Conservation (phyloP, 2,329 filamentous ascomycete genomes). For the Aspergillus persii region DNA sequence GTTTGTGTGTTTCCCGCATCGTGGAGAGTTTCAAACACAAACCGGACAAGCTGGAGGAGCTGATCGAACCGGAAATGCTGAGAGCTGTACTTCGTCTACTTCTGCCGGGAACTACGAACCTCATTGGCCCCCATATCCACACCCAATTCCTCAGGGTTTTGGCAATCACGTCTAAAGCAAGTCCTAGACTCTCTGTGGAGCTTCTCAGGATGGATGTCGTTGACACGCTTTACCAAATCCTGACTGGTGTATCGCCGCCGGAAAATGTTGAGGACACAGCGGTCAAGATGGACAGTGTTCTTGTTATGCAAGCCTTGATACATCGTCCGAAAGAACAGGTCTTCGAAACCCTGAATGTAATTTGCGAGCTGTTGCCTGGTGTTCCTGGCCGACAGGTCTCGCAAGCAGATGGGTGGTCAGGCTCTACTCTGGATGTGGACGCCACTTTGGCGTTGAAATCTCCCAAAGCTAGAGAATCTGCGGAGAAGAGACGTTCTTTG, state of each 20-base stretch:
- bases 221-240: slow-evolving; percentile 93
- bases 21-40: slow-evolving; percentile 96
- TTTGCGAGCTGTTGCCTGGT: slow-evolving; percentile 86
- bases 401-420: slow-evolving; percentile 50
- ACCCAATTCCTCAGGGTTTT: slow-evolving; percentile 93
- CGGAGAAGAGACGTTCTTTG: slow-evolving; percentile 77
- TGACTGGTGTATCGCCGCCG: slow-evolving; percentile 92
- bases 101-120: slow-evolving; percentile 88
- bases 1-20: slow-evolving; percentile 89
- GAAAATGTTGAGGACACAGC: slow-evolving; percentile 57
- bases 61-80: slow-evolving; percentile 84
- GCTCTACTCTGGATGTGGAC: slow-evolving; percentile 47
- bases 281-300: slow-evolving; percentile 83
- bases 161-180: slow-evolving; percentile 84
- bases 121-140: slow-evolving; percentile 91
- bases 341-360: slow-evolving; percentile 94
- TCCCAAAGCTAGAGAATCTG: slow-evolving; percentile 51
- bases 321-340: slow-evolving; percentile 94
- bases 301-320: slow-evolving; percentile 98
- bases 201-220: slow-evolving; percentile 96
- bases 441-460: slow-evolving; percentile 38
- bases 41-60: slow-evolving; percentile 81
- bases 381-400: slow-evolving; percentile 58
- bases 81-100: slow-evolving; percentile 81
- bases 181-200: slow-evolving; percentile 81